phyloP scores from a whole-genome alignment of 1,139 yeast species.

The Sugiyamaella sp. region DNA sequence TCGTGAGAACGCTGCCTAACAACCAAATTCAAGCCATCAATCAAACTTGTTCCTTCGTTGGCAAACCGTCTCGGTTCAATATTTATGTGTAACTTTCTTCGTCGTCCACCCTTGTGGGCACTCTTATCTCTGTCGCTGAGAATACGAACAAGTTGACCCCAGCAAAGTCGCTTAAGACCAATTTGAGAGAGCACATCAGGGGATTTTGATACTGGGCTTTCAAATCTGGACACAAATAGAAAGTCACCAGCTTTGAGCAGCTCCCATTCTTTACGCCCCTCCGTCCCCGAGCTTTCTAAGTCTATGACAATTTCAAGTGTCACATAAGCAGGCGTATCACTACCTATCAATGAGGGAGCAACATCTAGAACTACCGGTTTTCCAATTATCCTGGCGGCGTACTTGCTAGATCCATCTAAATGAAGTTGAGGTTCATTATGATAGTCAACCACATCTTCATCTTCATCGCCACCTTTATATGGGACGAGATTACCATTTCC shows the following conservation, averaged over 20 bases:
- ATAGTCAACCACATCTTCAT: too few species aligned
- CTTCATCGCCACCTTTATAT: not conserved
- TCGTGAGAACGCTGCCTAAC: slow-evolving; percentile 33
- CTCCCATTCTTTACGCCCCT: slow-evolving; percentile 41
- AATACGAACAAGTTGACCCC: slow-evolving; percentile 35
- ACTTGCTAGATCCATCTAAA: slow-evolving; percentile 40
- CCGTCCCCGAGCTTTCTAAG: slow-evolving; percentile 27
- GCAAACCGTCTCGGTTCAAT: slow-evolving; percentile 25
- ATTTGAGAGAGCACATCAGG: slow-evolving; percentile 23
- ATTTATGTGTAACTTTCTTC: slow-evolving; percentile 25
- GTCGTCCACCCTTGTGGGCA: slow-evolving; percentile 19
- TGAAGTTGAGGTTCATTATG: slow-evolving; percentile 2
- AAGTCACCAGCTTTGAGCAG: slow-evolving; percentile 38
- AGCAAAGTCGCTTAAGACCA: slow-evolving; percentile 34
- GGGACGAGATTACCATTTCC: not conserved
- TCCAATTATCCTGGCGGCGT: slow-evolving; percentile 35
- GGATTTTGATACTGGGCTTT: slow-evolving; percentile 25
- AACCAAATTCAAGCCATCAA: slow-evolving; percentile 32
- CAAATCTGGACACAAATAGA: slow-evolving; percentile 37
- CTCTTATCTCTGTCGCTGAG: slow-evolving; percentile 26
- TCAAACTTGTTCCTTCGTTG: slow-evolving; percentile 14
- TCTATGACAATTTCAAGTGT: slow-evolving; percentile 37
- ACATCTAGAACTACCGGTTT: slow-evolving; percentile 35
- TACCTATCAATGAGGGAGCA: slow-evolving; percentile 35
- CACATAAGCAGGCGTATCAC: slow-evolving; percentile 31